phyloP scores from a whole-genome alignment of 331 rosid species.

The Rosa hybrid region DNA sequence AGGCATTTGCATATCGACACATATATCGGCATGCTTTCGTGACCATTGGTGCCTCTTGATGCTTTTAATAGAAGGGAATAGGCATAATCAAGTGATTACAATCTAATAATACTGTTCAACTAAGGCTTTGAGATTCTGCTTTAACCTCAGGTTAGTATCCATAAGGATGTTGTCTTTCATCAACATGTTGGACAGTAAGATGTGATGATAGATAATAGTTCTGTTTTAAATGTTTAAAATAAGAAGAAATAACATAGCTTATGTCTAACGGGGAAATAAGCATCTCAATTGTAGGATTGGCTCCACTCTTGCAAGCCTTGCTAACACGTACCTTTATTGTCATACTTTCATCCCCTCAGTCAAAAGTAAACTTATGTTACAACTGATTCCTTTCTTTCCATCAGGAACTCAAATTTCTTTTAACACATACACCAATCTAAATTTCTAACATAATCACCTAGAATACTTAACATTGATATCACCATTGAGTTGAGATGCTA shows the following conservation, averaged over 20 bases:
- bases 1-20: not conserved
- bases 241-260: not conserved
- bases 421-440: not conserved
- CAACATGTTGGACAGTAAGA: not conserved
- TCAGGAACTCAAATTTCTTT: not conserved
- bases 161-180: not conserved
- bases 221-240: not conserved
- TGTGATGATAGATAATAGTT: not conserved
- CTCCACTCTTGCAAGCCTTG: not conserved
- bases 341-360: slow-evolving; percentile 2
- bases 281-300: not conserved
- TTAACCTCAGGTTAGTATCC: not conserved
- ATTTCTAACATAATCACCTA: not conserved
- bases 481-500: not conserved
- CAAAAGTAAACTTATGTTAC: not conserved
- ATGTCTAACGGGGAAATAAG: not conserved
- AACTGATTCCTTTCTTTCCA: not conserved
- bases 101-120: not conserved
- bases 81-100: not conserved
- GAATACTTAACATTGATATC: not conserved
- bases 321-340: not conserved
- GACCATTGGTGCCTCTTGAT: not conserved
- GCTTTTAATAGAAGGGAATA: not conserved
- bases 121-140: not conserved
- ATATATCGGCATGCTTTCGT: not conserved